phyloP scores from a whole-genome alignment of 1,139 yeast species.

The Pichia kudriavzevii region DNA sequence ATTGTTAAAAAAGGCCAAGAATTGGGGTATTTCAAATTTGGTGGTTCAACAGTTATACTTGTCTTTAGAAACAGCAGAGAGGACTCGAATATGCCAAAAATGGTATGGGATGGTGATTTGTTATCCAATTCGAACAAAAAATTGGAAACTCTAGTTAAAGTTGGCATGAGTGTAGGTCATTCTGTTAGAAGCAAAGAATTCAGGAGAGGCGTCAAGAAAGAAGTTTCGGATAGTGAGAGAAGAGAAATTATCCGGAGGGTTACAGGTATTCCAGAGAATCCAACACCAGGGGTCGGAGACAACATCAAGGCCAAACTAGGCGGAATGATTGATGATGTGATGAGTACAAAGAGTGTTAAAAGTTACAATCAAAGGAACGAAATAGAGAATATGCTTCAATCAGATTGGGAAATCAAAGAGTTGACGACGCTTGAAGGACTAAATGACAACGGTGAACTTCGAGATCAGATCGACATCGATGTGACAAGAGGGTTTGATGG shows the following conservation, averaged over 20 bases:
- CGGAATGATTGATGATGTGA: slow-evolving; percentile 15
- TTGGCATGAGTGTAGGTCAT: slow-evolving; percentile 92
- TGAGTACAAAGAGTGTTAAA: slow-evolving; percentile 8
- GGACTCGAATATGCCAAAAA: slow-evolving; percentile 6
- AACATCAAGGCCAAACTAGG: slow-evolving; percentile 10
- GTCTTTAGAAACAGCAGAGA: slow-evolving; percentile 35
- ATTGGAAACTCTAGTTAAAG: slow-evolving; percentile 76
- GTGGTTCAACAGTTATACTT: slow-evolving; percentile 80
- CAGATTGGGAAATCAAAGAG: slow-evolving; percentile 16
- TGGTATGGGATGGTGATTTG: slow-evolving; percentile 68
- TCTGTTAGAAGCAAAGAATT: slow-evolving; percentile 42
- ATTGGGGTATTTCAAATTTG: slow-evolving; percentile 90
- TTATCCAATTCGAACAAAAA: slow-evolving; percentile 57
- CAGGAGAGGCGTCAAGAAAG: slow-evolving; percentile 27
- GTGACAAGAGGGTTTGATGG: slow-evolving; percentile 3
- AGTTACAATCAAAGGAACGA: background rate
- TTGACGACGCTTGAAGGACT: slow-evolving; percentile 13
- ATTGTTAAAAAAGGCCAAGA: slow-evolving; percentile 65
- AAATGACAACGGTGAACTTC: slow-evolving; percentile 5
- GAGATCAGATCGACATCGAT: slow-evolving; percentile 4
- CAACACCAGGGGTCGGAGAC: slow-evolving; percentile 9
- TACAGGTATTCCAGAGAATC: slow-evolving; percentile 14
- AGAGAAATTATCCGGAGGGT: slow-evolving; percentile 14
- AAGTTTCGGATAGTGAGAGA: slow-evolving; percentile 12
- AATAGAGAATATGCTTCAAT: background rate